Evolutionary conservation across 1,139 yeast genomes (phyloP).

Genomic region (Groenewaldozyma auringiensis): DNA sequence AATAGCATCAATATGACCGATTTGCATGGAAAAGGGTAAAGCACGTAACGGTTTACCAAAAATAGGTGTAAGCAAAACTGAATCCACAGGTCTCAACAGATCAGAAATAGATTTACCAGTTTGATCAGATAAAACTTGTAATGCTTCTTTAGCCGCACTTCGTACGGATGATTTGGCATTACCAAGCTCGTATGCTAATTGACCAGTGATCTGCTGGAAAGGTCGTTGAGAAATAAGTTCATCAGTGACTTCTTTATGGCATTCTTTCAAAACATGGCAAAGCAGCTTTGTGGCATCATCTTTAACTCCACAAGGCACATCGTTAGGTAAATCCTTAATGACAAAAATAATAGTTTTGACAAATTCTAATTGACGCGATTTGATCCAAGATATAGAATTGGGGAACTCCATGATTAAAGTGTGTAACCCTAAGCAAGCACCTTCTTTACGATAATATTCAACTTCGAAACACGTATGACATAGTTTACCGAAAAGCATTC

Average conservation of each 20-base stretch:
- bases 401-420: slow-evolving; percentile 62
- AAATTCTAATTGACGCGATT: slow-evolving; percentile 71
- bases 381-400: slow-evolving; percentile 66
- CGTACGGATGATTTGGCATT: slow-evolving; percentile 81
- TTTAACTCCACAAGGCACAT: slow-evolving; percentile 76
- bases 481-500: slow-evolving; percentile 70
- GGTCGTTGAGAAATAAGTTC: slow-evolving; percentile 55
- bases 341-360: slow-evolving; percentile 85
- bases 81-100: slow-evolving; percentile 76
- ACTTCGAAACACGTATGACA: slow-evolving; percentile 91
- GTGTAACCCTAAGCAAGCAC: slow-evolving; percentile 79
- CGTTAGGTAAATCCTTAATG: slow-evolving; percentile 80
- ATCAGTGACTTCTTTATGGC: slow-evolving; percentile 53
- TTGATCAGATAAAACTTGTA: slow-evolving; percentile 59
- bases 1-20: slow-evolving; percentile 95
- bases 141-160: slow-evolving; percentile 68
- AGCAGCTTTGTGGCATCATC: slow-evolving; percentile 63
- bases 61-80: slow-evolving; percentile 78
- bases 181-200: slow-evolving; percentile 85
- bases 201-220: slow-evolving; percentile 78
- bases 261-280: slow-evolving; percentile 53
- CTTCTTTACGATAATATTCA: slow-evolving; percentile 73
- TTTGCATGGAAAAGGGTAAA: slow-evolving; percentile 96
- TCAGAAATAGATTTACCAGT: slow-evolving; percentile 64
- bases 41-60: slow-evolving; percentile 96